Evolutionary conservation across 257 asterid genomes (phyloP).

Genomic region (Nyctanthes arbortristis): DNA sequence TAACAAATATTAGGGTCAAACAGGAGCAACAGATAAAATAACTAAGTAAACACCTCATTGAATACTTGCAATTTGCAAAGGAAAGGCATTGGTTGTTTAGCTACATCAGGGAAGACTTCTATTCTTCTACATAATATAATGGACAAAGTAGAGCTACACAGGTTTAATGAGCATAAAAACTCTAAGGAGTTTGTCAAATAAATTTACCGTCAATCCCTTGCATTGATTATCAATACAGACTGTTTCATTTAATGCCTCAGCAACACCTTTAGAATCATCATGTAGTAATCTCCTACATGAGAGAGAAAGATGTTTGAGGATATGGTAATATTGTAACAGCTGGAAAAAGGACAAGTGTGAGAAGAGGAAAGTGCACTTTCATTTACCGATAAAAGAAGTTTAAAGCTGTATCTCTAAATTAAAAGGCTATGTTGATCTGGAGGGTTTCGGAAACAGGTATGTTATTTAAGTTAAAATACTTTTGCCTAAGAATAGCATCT

Average conservation of each 20-base stretch:
- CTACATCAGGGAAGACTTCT: background rate
- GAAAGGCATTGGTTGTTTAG: background rate
- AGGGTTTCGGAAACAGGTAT: too few species aligned
- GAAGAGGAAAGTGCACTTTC: background rate
- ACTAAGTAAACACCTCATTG: background rate
- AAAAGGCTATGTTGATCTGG: too few species aligned
- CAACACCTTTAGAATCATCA: conserved; percentile 74
- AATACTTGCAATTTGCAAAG: background rate
- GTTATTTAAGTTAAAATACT: too few species aligned
- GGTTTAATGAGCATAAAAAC: conserved; percentile 6
- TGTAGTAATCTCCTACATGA: conserved; percentile 59
- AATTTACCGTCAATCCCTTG: conserved; percentile 59
- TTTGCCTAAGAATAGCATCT: too few species aligned
- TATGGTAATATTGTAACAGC: conserved; percentile 10
- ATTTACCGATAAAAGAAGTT: too few species aligned
- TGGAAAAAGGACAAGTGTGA: background rate
- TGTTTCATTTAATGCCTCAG: conserved; percentile 70
- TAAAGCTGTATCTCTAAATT: too few species aligned
- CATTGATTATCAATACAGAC: conserved; percentile 52
- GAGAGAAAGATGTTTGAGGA: conserved; percentile 15
- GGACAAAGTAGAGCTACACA: background rate
- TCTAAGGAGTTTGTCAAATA: background rate
- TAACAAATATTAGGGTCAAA: background rate
- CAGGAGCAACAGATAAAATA: conserved; percentile 1
- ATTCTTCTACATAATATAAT: background rate